These are phyloP conservation scores for Quercus phellos DNA, from an alignment of 331 rosid species.

Conservation along the genomic window DNA sequence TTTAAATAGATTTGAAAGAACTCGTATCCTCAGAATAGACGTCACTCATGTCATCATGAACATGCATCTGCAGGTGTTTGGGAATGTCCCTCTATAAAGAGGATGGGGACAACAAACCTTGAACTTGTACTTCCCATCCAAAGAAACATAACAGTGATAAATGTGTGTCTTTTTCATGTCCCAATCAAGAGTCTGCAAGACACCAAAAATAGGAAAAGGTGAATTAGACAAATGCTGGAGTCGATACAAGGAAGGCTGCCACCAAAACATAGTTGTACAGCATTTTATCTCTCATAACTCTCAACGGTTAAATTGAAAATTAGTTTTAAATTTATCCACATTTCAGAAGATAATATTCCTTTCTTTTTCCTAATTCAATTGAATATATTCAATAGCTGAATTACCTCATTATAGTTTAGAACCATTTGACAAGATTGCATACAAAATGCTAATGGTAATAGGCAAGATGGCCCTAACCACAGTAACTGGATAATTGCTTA, in stretches of 20 bases:
- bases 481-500: neutral
- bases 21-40: neutral
- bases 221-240: neutral
- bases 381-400: neutral
- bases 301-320: neutral
- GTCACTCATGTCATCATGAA: neutral
- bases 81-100: neutral
- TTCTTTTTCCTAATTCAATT: neutral
- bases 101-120: constrained; percentile 46
- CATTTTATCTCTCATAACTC: neutral
- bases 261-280: neutral
- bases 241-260: neutral
- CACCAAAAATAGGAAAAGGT: constrained; percentile 3
- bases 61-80: neutral
- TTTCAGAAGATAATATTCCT: neutral
- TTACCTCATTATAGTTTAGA: neutral
- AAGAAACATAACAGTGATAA: constrained; percentile 52
- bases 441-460: neutral
- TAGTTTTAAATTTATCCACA: neutral
- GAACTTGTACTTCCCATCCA: constrained; percentile 49
- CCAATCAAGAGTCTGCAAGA: constrained; percentile 58
- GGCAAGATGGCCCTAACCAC: neutral
- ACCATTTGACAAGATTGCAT: too few relatives aligned
- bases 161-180: constrained; percentile 46
- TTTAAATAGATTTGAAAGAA: neutral